Conservation (phyloP, 345 rosid genomes). For the Eucalyptus microcorys region DNA sequence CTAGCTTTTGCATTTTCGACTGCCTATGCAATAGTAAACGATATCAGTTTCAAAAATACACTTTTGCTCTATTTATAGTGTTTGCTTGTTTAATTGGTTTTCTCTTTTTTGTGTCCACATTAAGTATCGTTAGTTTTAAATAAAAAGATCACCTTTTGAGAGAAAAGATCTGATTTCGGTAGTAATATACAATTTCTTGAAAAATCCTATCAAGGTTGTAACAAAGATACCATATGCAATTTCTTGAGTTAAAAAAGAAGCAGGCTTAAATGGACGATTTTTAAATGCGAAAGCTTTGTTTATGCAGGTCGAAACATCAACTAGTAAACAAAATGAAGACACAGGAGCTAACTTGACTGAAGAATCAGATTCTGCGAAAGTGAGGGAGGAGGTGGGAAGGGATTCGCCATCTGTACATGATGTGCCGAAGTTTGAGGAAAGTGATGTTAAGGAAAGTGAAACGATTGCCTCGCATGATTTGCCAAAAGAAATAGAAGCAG, state of each 20-base stretch:
- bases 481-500: constrained; percentile 16
- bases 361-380: constrained; percentile 10
- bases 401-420: constrained; percentile 12
- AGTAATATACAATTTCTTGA: not conserved
- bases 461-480: constrained; percentile 5
- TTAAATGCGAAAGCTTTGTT: not conserved
- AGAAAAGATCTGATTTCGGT: not conserved
- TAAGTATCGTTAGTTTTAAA: not conserved
- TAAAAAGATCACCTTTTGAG: not conserved
- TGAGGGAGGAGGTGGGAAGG: constrained; percentile 10
- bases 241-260: not conserved
- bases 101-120: not conserved
- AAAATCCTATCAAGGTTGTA: not conserved
- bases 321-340: constrained; percentile 14
- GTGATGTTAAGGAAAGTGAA: constrained; percentile 13
- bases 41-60: not conserved
- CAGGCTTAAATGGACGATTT: not conserved
- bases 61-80: not conserved
- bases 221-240: not conserved
- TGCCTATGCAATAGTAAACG: not conserved
- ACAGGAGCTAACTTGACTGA: constrained; percentile 8
- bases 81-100: not conserved
- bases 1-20: not conserved
- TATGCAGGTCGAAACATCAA: constrained; percentile 30
- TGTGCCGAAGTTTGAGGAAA: constrained; percentile 8